These are phyloP conservation scores for Malania oleifera DNA, from an alignment of 164 flowering plant species.

Conservation along the genomic window DNA sequence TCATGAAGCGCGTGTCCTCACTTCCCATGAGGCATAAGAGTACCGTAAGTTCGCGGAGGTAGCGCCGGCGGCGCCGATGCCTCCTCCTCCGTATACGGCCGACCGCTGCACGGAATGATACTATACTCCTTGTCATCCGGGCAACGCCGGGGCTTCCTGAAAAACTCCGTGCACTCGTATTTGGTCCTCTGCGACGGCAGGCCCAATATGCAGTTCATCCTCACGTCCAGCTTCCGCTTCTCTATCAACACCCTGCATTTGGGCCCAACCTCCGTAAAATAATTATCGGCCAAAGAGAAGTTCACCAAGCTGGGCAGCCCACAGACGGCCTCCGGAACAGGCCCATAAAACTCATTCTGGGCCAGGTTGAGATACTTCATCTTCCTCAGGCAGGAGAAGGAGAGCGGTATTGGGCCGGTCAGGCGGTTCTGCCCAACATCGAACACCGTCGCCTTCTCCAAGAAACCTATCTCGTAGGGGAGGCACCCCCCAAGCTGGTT, in stretches of 20 bases:
- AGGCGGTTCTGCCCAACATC: slow-evolving; percentile 39
- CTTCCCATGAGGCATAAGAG: too few relatives aligned
- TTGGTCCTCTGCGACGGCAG: slow-evolving; percentile 38
- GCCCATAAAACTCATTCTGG: slow-evolving; percentile 34
- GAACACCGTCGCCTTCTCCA: slow-evolving; percentile 35
- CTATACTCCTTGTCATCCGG: too few relatives aligned
- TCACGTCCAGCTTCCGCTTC: slow-evolving; percentile 37
- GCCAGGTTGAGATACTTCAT: slow-evolving; percentile 42
- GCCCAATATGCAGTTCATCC: slow-evolving; percentile 45
- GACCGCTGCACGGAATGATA: too few relatives aligned
- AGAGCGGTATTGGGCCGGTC: slow-evolving; percentile 47
- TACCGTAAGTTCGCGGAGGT: too few relatives aligned
- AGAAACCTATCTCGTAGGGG: slow-evolving; percentile 47
- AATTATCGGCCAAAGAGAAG: slow-evolving; percentile 40
- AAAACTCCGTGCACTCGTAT: slow-evolving; percentile 36
- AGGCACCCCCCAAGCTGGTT: slow-evolving; percentile 46
- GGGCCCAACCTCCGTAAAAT: slow-evolving; percentile 36
- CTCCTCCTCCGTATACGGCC: too few relatives aligned
- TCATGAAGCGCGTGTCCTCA: too few relatives aligned
- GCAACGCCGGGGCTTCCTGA: slow-evolving; percentile 30
- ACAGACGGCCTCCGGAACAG: slow-evolving; percentile 47
- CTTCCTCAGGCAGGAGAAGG: slow-evolving; percentile 38
- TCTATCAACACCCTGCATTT: slow-evolving; percentile 29
- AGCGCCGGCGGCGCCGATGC: too few relatives aligned
- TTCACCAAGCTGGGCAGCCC: slow-evolving; percentile 27